A percentile compares a stretch with the other conserved stretches of the same genome.
phyloP scores from a whole-genome alignment of 2,329 filamentous ascomycete genomes.

The Diaporthe sp. region DNA sequence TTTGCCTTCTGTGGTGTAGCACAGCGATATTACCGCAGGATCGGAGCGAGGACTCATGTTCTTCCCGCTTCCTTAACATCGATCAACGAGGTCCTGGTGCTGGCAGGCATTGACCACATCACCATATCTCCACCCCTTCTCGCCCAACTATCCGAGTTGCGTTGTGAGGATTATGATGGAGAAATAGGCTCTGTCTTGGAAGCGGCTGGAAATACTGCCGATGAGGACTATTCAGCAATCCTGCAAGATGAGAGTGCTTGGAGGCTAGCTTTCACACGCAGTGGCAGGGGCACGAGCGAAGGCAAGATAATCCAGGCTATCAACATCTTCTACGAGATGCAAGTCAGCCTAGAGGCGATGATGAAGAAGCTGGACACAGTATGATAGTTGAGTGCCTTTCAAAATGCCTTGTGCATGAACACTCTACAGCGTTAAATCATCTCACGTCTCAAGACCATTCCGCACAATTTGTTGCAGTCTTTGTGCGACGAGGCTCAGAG shows the following conservation, averaged over 20 bases:
- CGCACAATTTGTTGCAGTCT: not conserved
- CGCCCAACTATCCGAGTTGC: conserved; percentile 55
- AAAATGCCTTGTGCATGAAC: not conserved
- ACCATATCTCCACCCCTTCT: conserved; percentile 69
- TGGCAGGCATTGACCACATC: conserved; percentile 70
- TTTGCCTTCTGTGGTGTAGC: conserved; percentile 64
- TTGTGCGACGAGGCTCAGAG: not conserved
- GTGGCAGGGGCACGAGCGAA: conserved; percentile 59
- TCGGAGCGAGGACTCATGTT: conserved; percentile 60
- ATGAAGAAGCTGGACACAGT: conserved; percentile 29
- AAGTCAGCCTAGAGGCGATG: conserved; percentile 61
- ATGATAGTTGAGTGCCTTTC: not conserved
- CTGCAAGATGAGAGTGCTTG: conserved; percentile 58
- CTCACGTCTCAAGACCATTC: too few species aligned
- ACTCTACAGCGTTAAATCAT: too few species aligned
- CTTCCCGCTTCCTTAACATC: conserved; percentile 70
- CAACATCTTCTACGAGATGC: conserved; percentile 69
- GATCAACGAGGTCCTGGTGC: conserved; percentile 67
- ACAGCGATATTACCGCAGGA: conserved; percentile 64
- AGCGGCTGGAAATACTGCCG: conserved; percentile 33
- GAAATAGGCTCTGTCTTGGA: conserved; percentile 48
- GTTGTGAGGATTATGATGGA: conserved; percentile 48
- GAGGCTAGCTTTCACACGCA: conserved; percentile 64
- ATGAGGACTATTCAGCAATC: not conserved
- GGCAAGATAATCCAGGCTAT: conserved; percentile 67